A percentile compares a stretch with the other conserved stretches of the same genome.
These are phyloP conservation scores for Ustilago trichophora DNA, from an alignment of 1,284 basidiomycete genomes.

Conservation along the genomic window DNA sequence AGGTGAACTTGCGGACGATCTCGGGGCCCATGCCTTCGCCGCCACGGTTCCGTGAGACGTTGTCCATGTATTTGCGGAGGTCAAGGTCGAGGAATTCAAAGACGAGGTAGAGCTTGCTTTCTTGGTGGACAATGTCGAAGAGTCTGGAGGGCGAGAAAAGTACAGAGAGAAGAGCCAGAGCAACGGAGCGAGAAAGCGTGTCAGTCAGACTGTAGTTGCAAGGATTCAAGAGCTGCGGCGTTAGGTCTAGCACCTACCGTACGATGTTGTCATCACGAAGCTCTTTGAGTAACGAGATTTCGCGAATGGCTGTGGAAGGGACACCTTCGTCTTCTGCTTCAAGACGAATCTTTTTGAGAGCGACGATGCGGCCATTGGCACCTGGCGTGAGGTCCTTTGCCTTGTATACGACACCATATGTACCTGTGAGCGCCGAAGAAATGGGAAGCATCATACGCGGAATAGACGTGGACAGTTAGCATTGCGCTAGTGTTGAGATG, in stretches of 20 bases:
- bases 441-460: background rate
- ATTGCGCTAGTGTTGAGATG: background rate
- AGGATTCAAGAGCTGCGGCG: too few relatives aligned
- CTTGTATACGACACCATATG: constrained; percentile 94
- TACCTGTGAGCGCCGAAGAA: constrained; percentile 73
- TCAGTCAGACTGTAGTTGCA: background rate
- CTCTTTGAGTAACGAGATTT: constrained; percentile 96
- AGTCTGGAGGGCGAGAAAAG: constrained; percentile 71
- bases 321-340: constrained; percentile 99
- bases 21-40: constrained; percentile 74
- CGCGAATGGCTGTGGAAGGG: constrained; percentile 94
- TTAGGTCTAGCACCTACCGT: constrained; percentile 29
- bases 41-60: constrained; percentile 51
- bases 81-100: constrained; percentile 96
- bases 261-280: constrained; percentile 95
- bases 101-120: constrained; percentile 95
- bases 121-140: constrained; percentile 94
- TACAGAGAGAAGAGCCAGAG: constrained; percentile 4
- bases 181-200: background rate
- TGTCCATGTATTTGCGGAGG: constrained; percentile 95
- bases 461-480: background rate
- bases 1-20: constrained; percentile 92
- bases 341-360: constrained; percentile 90
- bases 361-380: constrained; percentile 70
- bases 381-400: constrained; percentile 72